phyloP scores from a whole-genome alignment of 257 asterid genomes.

The Przewalskia tangutica region DNA sequence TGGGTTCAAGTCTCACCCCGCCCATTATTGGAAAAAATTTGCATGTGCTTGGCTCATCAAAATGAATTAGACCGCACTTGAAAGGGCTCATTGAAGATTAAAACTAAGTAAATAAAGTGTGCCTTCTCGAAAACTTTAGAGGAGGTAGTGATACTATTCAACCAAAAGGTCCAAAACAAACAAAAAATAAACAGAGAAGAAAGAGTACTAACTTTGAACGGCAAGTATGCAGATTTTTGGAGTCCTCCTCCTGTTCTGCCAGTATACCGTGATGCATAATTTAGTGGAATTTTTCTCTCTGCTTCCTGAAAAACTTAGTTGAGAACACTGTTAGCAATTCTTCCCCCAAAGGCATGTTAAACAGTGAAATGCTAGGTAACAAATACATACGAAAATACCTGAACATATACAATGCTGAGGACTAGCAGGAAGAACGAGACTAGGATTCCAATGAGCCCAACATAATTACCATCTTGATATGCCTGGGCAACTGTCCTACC shows the following conservation, averaged over 20 bases:
- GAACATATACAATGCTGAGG: slow-evolving; percentile 93
- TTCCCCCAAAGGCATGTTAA: neutral
- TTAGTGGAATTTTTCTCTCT: slow-evolving; percentile 90
- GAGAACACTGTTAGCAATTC: neutral
- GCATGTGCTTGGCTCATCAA: too few relatives aligned
- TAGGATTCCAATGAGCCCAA: slow-evolving; percentile 65
- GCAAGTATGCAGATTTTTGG: slow-evolving; percentile 86
- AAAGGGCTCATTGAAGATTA: too few relatives aligned
- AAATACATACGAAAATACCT: slow-evolving; percentile 32
- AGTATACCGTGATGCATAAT: slow-evolving; percentile 77
- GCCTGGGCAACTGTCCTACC: slow-evolving; percentile 90
- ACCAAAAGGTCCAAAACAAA: neutral
- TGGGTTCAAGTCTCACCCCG: too few relatives aligned
- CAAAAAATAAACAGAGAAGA: neutral
- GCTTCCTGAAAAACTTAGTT: slow-evolving; percentile 65
- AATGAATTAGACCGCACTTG: too few relatives aligned
- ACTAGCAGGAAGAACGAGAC: slow-evolving; percentile 74
- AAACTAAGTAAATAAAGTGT: too few relatives aligned
- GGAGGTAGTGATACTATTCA: too few relatives aligned
- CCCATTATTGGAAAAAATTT: too few relatives aligned
- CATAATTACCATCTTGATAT: slow-evolving; percentile 75
- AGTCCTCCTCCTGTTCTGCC: slow-evolving; percentile 67
- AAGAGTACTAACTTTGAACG: slow-evolving; percentile 60
- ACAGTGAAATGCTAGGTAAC: neutral
- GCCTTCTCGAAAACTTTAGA: too few relatives aligned